These are phyloP conservation scores for Crataegus laevigata DNA, from an alignment of 306 rosid species.

Conservation along the genomic window DNA sequence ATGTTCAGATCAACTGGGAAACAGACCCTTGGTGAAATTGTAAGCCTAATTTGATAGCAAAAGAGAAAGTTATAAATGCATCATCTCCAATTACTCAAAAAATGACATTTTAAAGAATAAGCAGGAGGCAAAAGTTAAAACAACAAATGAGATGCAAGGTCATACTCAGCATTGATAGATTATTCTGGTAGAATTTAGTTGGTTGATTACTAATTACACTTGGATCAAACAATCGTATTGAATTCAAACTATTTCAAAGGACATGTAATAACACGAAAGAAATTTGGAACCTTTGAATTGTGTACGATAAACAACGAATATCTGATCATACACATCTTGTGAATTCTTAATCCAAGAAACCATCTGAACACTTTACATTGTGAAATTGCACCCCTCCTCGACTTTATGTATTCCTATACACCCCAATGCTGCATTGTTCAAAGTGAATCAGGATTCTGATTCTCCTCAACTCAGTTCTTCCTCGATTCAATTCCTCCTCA, in stretches of 20 bases:
- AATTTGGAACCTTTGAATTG: slow-evolving; percentile 11
- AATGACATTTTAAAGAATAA: background rate
- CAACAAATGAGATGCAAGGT: background rate
- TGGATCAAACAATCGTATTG: background rate
- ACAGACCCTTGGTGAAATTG: background rate
- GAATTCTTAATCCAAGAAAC: background rate
- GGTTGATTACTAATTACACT: background rate
- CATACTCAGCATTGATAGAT: background rate
- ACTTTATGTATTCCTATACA: background rate
- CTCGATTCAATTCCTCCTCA: too few relatives aligned
- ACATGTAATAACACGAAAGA: background rate
- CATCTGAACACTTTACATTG: slow-evolving; percentile 1
- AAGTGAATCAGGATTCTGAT: too few relatives aligned
- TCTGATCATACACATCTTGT: background rate
- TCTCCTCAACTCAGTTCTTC: too few relatives aligned
- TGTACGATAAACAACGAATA: background rate
- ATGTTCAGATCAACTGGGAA: background rate
- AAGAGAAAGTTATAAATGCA: background rate
- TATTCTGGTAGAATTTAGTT: background rate
- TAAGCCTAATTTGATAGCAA: background rate
- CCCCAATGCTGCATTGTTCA: background rate
- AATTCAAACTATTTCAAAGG: background rate
- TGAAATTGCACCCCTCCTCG: background rate
- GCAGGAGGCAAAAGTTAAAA: background rate
- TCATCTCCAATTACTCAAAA: background rate